Conservation (phyloP, 225 moss, liverwort and hornwort genomes). For the Polytrichum formosum region DNA sequence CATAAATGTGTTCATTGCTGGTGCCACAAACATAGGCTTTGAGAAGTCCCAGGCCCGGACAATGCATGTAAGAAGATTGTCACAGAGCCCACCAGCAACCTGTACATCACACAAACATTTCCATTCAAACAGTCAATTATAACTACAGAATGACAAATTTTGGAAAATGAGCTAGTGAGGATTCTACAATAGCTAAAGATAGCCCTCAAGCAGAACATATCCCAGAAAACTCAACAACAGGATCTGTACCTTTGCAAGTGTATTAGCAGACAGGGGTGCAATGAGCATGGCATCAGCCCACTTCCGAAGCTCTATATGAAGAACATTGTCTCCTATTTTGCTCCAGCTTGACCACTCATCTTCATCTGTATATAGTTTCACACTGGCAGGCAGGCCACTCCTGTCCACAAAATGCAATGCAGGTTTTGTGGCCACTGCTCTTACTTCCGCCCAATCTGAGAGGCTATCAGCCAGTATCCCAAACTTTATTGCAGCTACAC, state of each 20-base stretch:
- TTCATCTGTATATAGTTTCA: constrained; percentile 80
- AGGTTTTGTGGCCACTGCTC: constrained; percentile 80
- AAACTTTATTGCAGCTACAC: constrained; percentile 91
- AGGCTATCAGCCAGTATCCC: constrained; percentile 77
- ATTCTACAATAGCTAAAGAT: not conserved
- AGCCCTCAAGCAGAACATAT: constrained; percentile 5
- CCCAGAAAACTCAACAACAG: not conserved
- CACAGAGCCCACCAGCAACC: constrained; percentile 90
- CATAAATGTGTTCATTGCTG: constrained; percentile 98
- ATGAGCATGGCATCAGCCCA: constrained; percentile 96
- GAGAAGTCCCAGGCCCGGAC: constrained; percentile 98
- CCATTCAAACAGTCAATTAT: not conserved
- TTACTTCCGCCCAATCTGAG: constrained; percentile 89
- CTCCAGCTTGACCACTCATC: constrained; percentile 95
- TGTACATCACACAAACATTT: constrained; percentile 19
- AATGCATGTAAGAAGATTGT: constrained; percentile 94
- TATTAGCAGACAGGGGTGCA: constrained; percentile 95
- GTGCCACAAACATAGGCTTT: constrained; percentile 90
- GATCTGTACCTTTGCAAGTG: constrained; percentile 75
- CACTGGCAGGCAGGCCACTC: constrained; percentile 61
- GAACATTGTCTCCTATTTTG: constrained; percentile 85
- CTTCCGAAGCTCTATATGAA: constrained; percentile 88
- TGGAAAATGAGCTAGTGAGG: not conserved
- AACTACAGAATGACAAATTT: constrained; percentile 4
- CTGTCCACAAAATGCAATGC: constrained; percentile 82